Base-by-base conservation (phyloP, 495 filamentous ascomycete species). In the Letharia columbiana region DNA sequence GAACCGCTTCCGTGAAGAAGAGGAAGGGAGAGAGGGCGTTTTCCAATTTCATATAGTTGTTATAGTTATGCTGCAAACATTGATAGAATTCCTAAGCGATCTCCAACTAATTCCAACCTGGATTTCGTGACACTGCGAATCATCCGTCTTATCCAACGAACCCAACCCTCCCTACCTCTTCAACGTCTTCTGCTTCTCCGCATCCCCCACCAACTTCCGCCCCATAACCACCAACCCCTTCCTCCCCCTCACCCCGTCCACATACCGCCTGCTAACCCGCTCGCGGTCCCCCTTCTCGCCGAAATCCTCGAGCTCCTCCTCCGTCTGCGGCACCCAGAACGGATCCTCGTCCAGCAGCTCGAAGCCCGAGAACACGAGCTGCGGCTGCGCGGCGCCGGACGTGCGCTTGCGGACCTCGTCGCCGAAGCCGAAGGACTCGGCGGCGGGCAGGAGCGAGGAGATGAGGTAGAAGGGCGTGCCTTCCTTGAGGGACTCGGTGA, bases 161-260 rank as follows among this genome's bases (percentile, higher is more conserved):
- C 37, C 23, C 11, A 31, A 28, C 31, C 23, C 12, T 4, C 7
- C 42, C 54, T 66, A 98, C 80, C 91, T 84, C 86, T 98, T 98
- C 77, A 98, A 74, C 35, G 91, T 98, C 88, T 96, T 98, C 83
- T 98, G 94, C 85, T 98, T 98, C 85, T 96, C 91, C 33, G 92
- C 94, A 84, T 91, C 87, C 44, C 77, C 83, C 70, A 96, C 90
- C 74, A 91, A 79, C 80, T 84, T 80, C 17, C 89, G 90, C 78
- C 86, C 83, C 52, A 56, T 35, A 18, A 98, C 87, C 71, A 92
- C 77, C 79, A 98, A 70, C 1, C 94, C 94, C 84, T 98, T 98
- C 66, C 91, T 78, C 65, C 74, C 79, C 68, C 94, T 79, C 31
- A 98, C 94, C 12, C 82, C 78, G 77, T 98, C 95, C 87, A 98